A percentile compares a stretch with the other conserved stretches of the same genome.
phyloP scores from a whole-genome alignment of 805 yeast genomes.

The Schwanniomyces occidentalis region DNA sequence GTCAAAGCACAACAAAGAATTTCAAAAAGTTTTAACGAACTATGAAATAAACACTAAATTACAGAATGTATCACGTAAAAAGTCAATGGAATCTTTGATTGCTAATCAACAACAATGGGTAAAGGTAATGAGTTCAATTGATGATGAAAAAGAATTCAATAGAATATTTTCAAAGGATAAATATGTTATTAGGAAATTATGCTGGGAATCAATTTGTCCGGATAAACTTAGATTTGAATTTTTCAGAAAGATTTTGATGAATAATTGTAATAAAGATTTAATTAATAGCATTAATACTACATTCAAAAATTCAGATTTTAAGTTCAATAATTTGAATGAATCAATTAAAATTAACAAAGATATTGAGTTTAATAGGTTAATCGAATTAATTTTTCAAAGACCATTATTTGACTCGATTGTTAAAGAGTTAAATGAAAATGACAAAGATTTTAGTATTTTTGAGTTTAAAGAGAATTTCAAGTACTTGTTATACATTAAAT shows the following conservation, averaged over 20 bases:
- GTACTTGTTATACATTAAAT: constrained; percentile 35
- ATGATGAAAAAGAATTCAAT: constrained; percentile 21
- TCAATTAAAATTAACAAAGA: constrained; percentile 31
- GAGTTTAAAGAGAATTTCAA: constrained; percentile 26
- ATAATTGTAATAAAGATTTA: constrained; percentile 14
- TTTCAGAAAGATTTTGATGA: constrained; percentile 25
- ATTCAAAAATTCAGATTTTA: constrained; percentile 18
- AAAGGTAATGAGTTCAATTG: constrained; percentile 18
- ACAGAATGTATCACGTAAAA: constrained; percentile 19
- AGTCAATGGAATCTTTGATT: constrained; percentile 12
- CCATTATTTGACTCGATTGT: constrained; percentile 32
- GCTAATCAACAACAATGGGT: constrained; percentile 30
- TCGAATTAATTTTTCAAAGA: constrained; percentile 22
- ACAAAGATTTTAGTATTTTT: constrained; percentile 8
- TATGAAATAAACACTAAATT: constrained; percentile 34
- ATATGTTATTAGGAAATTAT: constrained; percentile 28
- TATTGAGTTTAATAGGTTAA: constrained; percentile 30
- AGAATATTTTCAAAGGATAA: constrained; percentile 29
- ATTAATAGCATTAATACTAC: constrained; percentile 17
- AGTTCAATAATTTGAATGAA: constrained; percentile 25
- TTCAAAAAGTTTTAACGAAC: constrained; percentile 45
- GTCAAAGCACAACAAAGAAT: constrained; percentile 55
- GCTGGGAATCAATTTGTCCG: constrained; percentile 40
- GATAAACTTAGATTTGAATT: constrained; percentile 25
- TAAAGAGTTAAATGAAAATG: constrained; percentile 12